Percentiles rank a stretch among this genome's conserved stretches.
phyloP scores from a whole-genome alignment of 2,329 filamentous ascomycete species.

The Claviceps sp. region DNA sequence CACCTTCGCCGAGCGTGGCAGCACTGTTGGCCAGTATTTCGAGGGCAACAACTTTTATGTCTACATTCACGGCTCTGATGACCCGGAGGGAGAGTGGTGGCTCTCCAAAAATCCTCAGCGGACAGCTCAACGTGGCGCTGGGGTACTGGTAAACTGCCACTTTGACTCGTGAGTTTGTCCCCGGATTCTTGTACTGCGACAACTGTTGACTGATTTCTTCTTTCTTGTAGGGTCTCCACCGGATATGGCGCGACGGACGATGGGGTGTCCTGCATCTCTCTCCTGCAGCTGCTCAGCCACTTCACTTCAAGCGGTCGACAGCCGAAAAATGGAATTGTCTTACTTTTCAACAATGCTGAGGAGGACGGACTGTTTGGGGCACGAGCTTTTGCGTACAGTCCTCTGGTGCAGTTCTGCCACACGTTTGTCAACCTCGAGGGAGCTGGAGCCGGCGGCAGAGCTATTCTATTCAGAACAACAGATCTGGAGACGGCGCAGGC shows the following conservation, averaged over 20 bases:
- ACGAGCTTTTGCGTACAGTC: conserved; percentile 69
- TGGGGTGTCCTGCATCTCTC: conserved; percentile 75
- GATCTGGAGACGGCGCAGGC: conserved; percentile 75
- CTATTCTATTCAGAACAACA: conserved; percentile 75
- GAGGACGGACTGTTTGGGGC: conserved; percentile 88
- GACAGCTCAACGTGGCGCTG: conserved; percentile 47
- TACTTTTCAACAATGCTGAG: conserved; percentile 89
- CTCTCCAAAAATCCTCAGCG: conserved; percentile 26
- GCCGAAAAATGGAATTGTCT: conserved; percentile 67
- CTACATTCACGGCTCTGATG: conserved; percentile 73
- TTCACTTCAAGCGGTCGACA: conserved; percentile 61
- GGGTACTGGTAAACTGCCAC: conserved; percentile 87
- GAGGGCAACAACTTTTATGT: conserved; percentile 87
- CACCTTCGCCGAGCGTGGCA: conserved; percentile 35
- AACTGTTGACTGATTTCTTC: not conserved
- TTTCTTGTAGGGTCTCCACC: conserved; percentile 58
- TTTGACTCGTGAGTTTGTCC: conserved; percentile 52
- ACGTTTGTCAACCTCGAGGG: conserved; percentile 93
- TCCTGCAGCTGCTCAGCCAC: conserved; percentile 76
- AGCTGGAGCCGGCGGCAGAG: conserved; percentile 79
- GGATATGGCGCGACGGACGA: conserved; percentile 91
- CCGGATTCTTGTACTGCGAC: not conserved
- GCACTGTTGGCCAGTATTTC: conserved; percentile 55
- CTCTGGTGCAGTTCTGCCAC: conserved; percentile 65
- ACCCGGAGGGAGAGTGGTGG: conserved; percentile 66